Conservation (phyloP, 108 stramenopile genomes). For the Cylindrotheca closterium region DNA sequence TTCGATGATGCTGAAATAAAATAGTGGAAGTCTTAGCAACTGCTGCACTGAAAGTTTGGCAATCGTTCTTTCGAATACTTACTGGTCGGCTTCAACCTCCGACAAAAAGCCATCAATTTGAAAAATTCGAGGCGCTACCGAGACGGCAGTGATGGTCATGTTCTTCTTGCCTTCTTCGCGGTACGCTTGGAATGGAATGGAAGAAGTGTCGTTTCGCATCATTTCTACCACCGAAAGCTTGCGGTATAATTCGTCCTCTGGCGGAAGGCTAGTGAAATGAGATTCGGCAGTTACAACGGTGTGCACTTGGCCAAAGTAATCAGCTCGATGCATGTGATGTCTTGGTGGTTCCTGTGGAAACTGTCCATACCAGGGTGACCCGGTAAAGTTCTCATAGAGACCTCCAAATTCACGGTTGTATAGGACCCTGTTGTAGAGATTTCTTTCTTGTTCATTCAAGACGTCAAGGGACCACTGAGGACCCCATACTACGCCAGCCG, state of each 20-base stretch:
- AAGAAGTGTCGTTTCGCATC: conserved; percentile 20
- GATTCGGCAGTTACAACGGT: conserved; percentile 49
- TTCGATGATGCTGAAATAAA: conserved; percentile 22
- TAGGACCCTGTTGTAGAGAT: conserved; percentile 33
- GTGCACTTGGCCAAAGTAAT: conserved; percentile 56
- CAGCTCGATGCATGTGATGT: conserved; percentile 44
- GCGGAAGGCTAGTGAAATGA: conserved; percentile 55
- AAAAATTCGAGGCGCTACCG: conserved; percentile 56
- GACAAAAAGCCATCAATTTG: conserved; percentile 56
- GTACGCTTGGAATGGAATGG: conserved; percentile 46
- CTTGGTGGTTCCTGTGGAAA: conserved; percentile 36
- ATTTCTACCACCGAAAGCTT: conserved; percentile 23
- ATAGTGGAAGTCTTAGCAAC: neutral
- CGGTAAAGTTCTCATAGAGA: conserved; percentile 47
- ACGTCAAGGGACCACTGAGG: conserved; percentile 2
- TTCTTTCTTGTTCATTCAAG: conserved; percentile 1
- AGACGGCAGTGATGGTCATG: conserved; percentile 43
- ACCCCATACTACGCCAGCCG: conserved; percentile 20
- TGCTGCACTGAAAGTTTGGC: neutral
- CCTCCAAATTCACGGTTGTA: conserved; percentile 39
- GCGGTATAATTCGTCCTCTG: conserved; percentile 16
- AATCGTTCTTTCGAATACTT: conserved; percentile 19
- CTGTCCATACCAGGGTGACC: conserved; percentile 41
- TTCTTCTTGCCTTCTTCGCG: conserved; percentile 44
- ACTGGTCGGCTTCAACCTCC: conserved; percentile 60